A percentile compares a stretch with the other conserved stretches of the same genome.
These are phyloP conservation scores for Leccinellum luteum DNA, from an alignment of 768 basidiomycete species.

Conservation along the genomic window DNA sequence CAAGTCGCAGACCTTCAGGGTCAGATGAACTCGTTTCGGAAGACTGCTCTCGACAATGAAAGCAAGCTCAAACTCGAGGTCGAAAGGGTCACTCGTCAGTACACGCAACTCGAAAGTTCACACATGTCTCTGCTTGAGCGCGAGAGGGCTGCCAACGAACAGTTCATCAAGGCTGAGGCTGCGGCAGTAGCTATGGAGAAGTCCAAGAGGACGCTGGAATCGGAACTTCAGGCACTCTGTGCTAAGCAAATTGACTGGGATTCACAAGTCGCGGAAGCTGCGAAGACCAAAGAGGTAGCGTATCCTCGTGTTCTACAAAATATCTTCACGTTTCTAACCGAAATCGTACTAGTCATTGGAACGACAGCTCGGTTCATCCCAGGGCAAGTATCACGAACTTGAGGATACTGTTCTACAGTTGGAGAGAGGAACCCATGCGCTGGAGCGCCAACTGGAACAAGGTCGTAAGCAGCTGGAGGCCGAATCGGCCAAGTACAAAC, in stretches of 20 bases:
- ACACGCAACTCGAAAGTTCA: conserved; percentile 54
- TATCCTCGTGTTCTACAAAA: background rate
- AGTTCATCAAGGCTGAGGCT: conserved; percentile 47
- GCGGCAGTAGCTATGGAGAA: conserved; percentile 62
- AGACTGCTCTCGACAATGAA: conserved; percentile 58
- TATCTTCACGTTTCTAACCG: background rate
- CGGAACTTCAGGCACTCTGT: conserved; percentile 69
- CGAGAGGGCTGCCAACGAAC: conserved; percentile 50
- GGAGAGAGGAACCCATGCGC: conserved; percentile 76
- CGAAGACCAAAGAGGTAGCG: conserved; percentile 73
- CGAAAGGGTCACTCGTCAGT: conserved; percentile 60
- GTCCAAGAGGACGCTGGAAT: conserved; percentile 61
- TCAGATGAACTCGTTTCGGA: conserved; percentile 66
- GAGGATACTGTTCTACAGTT: conserved; percentile 86
- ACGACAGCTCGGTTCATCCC: conserved; percentile 67
- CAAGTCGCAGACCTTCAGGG: conserved; percentile 61
- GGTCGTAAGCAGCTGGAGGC: conserved; percentile 69
- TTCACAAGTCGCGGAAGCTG: conserved; percentile 55
- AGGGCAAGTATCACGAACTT: conserved; percentile 76
- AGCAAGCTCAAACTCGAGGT: conserved; percentile 76
- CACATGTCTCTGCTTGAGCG: conserved; percentile 65
- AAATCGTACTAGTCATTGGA: conserved; percentile 57
- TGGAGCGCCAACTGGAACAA: conserved; percentile 69
- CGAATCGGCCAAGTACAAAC: conserved; percentile 69
- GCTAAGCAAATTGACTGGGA: conserved; percentile 69